These are phyloP conservation scores for Tetrastigma voinierianum DNA, from an alignment of 164 flowering plant genomes.

Conservation along the genomic window DNA sequence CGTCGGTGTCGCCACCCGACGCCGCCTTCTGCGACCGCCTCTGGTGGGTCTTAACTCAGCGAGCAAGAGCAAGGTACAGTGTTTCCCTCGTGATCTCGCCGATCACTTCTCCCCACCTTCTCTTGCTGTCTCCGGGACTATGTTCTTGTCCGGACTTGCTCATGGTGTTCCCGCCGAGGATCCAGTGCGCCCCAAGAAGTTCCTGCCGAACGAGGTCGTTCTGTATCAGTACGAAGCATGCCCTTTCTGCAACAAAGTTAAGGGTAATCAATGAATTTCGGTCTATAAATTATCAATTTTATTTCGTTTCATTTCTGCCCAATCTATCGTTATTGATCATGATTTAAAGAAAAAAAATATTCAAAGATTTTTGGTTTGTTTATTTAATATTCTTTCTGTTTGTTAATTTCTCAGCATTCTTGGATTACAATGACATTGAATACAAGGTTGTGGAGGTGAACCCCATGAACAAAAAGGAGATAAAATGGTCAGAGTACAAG, in stretches of 20 bases:
- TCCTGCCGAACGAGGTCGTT: constrained; percentile 67
- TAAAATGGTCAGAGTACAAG: constrained; percentile 94
- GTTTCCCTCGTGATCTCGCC: constrained; percentile 9
- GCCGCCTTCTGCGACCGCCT: constrained; percentile 21
- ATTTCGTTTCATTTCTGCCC: background rate
- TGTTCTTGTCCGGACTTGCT: constrained; percentile 41
- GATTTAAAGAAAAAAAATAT: too few species aligned
- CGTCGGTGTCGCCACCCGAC: constrained; percentile 9
- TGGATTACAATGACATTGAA: constrained; percentile 82
- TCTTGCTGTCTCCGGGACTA: constrained; percentile 39
- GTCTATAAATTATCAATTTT: background rate
- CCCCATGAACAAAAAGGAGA: constrained; percentile 91
- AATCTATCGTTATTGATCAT: too few species aligned
- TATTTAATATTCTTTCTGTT: too few species aligned
- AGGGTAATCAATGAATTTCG: constrained; percentile 38
- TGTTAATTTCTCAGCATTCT: constrained; percentile 49
- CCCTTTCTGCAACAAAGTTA: constrained; percentile 97
- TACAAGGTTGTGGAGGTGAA: constrained; percentile 95
- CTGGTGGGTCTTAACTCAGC: constrained; percentile 15
- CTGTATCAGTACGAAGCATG: constrained; percentile 99
- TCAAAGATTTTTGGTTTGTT: too few species aligned
- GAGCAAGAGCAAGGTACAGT: constrained; percentile 1
- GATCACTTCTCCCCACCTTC: constrained; percentile 14
- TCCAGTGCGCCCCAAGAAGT: constrained; percentile 29
- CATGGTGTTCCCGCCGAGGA: constrained; percentile 59